Percentiles rank a stretch among this genome's conserved stretches.
phyloP scores from a whole-genome alignment of 768 basidiomycete genomes.

The Rhizopogon vesiculosus region DNA sequence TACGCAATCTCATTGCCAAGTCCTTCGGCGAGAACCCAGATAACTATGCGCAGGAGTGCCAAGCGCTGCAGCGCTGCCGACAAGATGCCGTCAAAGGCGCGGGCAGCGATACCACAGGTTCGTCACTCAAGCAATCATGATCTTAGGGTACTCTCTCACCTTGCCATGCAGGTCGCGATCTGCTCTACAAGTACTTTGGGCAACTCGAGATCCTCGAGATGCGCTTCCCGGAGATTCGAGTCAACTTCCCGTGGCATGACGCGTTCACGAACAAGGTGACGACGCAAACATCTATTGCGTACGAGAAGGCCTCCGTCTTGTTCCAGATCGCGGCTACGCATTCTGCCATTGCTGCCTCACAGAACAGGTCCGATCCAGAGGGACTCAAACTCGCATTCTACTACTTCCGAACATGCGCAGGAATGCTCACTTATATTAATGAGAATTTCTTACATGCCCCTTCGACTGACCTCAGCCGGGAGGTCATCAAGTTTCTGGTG shows the following conservation, averaged over 20 bases:
- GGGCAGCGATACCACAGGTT: slow-evolving; percentile 93
- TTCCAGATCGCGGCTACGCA: slow-evolving; percentile 96
- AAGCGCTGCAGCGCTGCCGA: slow-evolving; percentile 80
- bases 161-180: slow-evolving; percentile 63
- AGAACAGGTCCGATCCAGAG: slow-evolving; percentile 85
- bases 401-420: slow-evolving; percentile 85
- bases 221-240: slow-evolving; percentile 93
- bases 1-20: slow-evolving; percentile 80
- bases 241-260: slow-evolving; percentile 95
- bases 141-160: slow-evolving; percentile 1
- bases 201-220: slow-evolving; percentile 97
- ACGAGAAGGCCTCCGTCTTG: slow-evolving; percentile 95
- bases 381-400: slow-evolving; percentile 92
- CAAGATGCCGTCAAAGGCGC: slow-evolving; percentile 97
- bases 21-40: slow-evolving; percentile 94
- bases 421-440: slow-evolving; percentile 98
- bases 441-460: slow-evolving; percentile 99
- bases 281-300: slow-evolving; percentile 94
- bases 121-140: slow-evolving; percentile 14
- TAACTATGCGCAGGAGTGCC: slow-evolving; percentile 79
- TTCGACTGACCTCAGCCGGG: slow-evolving; percentile 88
- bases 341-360: slow-evolving; percentile 82
- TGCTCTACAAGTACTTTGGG: slow-evolving; percentile 99
- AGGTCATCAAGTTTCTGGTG: slow-evolving; percentile 91
- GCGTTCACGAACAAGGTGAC: slow-evolving; percentile 94